phyloP scores from a whole-genome alignment of 1,284 basidiomycete genomes.

The Papiliotrema flavescens region DNA sequence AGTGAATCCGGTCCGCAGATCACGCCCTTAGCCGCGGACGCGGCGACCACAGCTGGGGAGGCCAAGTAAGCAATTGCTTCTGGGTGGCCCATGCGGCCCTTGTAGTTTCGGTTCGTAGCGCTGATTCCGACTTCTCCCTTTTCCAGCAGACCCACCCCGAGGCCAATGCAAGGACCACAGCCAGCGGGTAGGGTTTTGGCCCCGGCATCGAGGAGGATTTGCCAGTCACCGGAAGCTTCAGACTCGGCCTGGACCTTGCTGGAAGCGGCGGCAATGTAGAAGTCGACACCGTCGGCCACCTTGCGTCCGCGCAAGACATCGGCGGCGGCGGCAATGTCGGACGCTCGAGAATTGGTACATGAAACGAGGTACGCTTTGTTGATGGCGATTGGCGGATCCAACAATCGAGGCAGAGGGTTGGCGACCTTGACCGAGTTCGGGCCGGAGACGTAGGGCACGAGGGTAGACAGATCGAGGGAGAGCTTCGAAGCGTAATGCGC shows the following conservation, averaged over 20 bases:
- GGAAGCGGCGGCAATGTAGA: constrained; percentile 95
- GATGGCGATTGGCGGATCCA: constrained; percentile 72
- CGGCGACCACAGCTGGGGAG: constrained; percentile 93
- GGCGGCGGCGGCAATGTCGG: constrained; percentile 89
- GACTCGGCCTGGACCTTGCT: constrained; percentile 87
- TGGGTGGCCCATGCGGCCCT: constrained; percentile 96
- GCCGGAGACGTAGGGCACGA: constrained; percentile 92
- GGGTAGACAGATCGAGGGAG: constrained; percentile 84
- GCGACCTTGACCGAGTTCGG: constrained; percentile 97
- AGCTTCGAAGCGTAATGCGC: constrained; percentile 87
- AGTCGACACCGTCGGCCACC: constrained; percentile 86
- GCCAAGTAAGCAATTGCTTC: constrained; percentile 94
- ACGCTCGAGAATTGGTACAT: constrained; percentile 95
- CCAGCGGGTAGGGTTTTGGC: constrained; percentile 91
- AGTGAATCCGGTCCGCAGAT: constrained; percentile 80
- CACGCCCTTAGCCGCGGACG: constrained; percentile 85
- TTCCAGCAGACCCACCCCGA: constrained; percentile 86
- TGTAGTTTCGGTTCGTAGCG: constrained; percentile 98
- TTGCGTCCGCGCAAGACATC: constrained; percentile 79
- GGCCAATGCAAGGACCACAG: constrained; percentile 96
- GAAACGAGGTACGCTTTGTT: constrained; percentile 98
- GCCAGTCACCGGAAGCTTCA: constrained; percentile 84
- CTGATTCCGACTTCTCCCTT: constrained; percentile 95
- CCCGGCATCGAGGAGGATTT: constrained; percentile 75
- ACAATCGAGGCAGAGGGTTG: constrained; percentile 79